Conservation (phyloP, 768 basidiomycete genomes). For the Leccinum ochraceum region DNA sequence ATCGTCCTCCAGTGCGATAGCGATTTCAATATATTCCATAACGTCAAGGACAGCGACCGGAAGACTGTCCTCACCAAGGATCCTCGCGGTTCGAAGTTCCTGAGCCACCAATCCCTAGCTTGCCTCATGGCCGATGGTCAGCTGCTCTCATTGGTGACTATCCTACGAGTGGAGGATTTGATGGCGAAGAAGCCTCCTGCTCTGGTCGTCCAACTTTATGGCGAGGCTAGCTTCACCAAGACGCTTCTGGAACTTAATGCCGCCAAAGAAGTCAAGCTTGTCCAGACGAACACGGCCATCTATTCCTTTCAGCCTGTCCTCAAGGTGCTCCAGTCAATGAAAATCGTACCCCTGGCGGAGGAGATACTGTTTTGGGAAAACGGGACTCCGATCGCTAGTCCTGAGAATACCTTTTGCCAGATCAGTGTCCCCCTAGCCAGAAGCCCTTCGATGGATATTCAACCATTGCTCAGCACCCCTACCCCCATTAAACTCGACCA, state of each 20-base stretch:
- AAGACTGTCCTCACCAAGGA: slow-evolving; percentile 40
- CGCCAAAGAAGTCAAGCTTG: slow-evolving; percentile 40
- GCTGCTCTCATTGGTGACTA: slow-evolving; percentile 52
- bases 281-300: slow-evolving; percentile 61
- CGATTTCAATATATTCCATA: slow-evolving; percentile 41
- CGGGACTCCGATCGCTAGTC: slow-evolving; percentile 18
- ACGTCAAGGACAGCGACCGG: slow-evolving; percentile 37
- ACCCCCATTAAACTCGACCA: slow-evolving; percentile 50
- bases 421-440: slow-evolving; percentile 33
- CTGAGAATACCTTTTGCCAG: background rate
- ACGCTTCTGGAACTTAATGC: slow-evolving; percentile 42
- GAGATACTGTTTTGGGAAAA: slow-evolving; percentile 59
- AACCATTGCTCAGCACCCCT: slow-evolving; percentile 36
- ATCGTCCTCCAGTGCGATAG: slow-evolving; percentile 38
- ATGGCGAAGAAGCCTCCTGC: slow-evolving; percentile 49
- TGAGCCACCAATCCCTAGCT: slow-evolving; percentile 55
- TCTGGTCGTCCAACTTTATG: slow-evolving; percentile 56
- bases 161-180: slow-evolving; percentile 55
- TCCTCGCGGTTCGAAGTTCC: slow-evolving; percentile 34
- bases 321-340: slow-evolving; percentile 51
- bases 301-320: slow-evolving; percentile 67
- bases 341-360: slow-evolving; percentile 43
- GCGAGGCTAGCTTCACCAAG: slow-evolving; percentile 38
- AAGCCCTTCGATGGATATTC: slow-evolving; percentile 43
- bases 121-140: slow-evolving; percentile 52